Evolutionary conservation across 2,329 filamentous ascomycete species (phyloP).

Genomic region (Orbilia oligospora): DNA sequence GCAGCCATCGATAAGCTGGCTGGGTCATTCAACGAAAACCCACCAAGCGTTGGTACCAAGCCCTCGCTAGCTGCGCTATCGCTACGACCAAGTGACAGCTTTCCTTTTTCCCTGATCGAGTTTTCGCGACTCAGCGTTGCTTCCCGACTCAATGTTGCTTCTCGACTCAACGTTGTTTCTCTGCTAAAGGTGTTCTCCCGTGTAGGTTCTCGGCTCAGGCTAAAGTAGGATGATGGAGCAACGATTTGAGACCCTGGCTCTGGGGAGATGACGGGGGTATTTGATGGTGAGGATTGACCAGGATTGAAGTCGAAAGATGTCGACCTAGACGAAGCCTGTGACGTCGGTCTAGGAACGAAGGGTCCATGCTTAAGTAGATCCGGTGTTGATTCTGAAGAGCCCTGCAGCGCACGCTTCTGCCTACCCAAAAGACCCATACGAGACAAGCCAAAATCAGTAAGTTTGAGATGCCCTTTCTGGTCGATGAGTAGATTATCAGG

Average conservation of each 20-base stretch:
- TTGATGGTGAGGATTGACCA: slow-evolving; percentile 81
- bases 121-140: slow-evolving; percentile 59
- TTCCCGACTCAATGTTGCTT: slow-evolving; percentile 73
- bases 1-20: slow-evolving; percentile 65
- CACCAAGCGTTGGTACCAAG: slow-evolving; percentile 83
- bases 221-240: slow-evolving; percentile 95
- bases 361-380: slow-evolving; percentile 93
- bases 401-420: slow-evolving; percentile 91
- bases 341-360: slow-evolving; percentile 83
- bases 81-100: slow-evolving; percentile 81
- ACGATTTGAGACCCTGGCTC: slow-evolving; percentile 76
- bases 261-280: slow-evolving; percentile 89
- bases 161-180: slow-evolving; percentile 70
- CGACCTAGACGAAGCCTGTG: slow-evolving; percentile 89
- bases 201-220: slow-evolving; percentile 74
- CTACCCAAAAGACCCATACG: slow-evolving; percentile 97
- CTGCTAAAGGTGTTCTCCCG: slow-evolving; percentile 71
- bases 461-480: slow-evolving; percentile 93
- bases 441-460: slow-evolving; percentile 97
- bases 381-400: slow-evolving; percentile 83
- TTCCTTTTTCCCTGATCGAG: slow-evolving; percentile 56
- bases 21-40: slow-evolving; percentile 80
- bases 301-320: slow-evolving; percentile 89
- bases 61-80: slow-evolving; percentile 93
- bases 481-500: slow-evolving; percentile 98